A percentile compares a stretch with the other conserved stretches of the same genome.
phyloP scores from a whole-genome alignment of 2,329 filamentous ascomycete species.

The Penicillium paneum region DNA sequence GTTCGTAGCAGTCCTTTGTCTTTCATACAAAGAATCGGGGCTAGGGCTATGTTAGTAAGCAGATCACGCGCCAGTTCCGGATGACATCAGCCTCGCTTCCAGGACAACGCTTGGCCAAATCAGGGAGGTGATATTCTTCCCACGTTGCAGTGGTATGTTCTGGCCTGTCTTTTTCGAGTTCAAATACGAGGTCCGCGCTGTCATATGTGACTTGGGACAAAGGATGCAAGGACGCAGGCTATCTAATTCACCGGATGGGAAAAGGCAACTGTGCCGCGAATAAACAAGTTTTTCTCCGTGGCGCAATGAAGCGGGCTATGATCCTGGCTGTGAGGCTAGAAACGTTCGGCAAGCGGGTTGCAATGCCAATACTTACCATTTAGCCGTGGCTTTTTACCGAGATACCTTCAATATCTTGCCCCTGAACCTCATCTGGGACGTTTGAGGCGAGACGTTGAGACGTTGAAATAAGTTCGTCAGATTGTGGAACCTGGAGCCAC shows the following conservation, averaged over 20 bases:
- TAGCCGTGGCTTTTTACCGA: slow-evolving; percentile 4
- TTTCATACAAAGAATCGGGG: background rate
- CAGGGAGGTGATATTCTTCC: background rate
- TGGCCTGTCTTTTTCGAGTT: background rate
- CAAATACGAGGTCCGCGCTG: background rate
- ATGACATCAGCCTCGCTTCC: background rate
- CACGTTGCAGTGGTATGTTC: background rate
- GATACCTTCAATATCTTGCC: background rate
- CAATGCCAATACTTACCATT: background rate
- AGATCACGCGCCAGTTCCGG: background rate
- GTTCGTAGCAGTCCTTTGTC: background rate
- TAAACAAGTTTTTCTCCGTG: background rate
- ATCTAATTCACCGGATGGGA: background rate
- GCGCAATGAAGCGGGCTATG: background rate
- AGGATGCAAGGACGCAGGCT: background rate
- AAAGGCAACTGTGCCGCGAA: background rate
- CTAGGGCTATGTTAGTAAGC: background rate
- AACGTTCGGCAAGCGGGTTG: background rate
- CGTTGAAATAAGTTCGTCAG: background rate
- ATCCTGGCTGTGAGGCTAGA: slow-evolving; percentile 2
- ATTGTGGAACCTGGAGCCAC: background rate
- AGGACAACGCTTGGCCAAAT: background rate
- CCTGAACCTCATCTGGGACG: background rate
- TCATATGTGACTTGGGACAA: background rate
- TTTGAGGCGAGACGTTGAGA: background rate